Evolutionary conservation across 2,329 filamentous ascomycete species (phyloP).

Genomic region (Cladosporium oxysporum): DNA sequence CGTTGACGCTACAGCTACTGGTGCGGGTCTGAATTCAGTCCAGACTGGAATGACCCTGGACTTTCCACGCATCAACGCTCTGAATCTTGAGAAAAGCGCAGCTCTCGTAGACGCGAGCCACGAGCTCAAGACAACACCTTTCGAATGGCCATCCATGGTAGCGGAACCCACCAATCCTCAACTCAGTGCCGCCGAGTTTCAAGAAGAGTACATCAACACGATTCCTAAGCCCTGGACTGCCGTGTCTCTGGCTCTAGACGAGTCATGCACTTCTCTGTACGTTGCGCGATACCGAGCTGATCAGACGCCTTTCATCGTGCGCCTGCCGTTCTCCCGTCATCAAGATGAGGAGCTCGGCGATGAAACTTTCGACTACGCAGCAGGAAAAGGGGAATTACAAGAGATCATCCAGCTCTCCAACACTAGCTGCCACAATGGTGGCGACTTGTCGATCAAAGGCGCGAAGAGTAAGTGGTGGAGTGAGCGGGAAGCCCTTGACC

Average conservation of each 20-base stretch:
- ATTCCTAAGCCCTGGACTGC: constrained; percentile 82
- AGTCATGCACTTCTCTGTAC: constrained; percentile 79
- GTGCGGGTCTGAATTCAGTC: background rate
- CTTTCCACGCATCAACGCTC: constrained; percentile 63
- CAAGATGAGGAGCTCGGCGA: constrained; percentile 77
- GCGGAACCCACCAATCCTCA: constrained; percentile 26
- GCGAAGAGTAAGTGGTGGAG: constrained; percentile 87
- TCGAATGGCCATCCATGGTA: constrained; percentile 41
- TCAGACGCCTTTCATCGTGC: constrained; percentile 79
- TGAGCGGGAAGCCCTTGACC: constrained; percentile 77
- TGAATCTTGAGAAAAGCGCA: constrained; percentile 65
- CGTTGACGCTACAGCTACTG: background rate
- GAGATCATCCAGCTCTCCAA: constrained; percentile 84
- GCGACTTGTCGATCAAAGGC: constrained; percentile 71
- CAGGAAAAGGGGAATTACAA: constrained; percentile 74
- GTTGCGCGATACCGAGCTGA: constrained; percentile 80
- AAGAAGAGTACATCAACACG: constrained; percentile 79
- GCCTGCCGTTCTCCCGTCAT: constrained; percentile 80
- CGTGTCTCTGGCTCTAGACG: constrained; percentile 80
- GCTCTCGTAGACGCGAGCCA: constrained; percentile 51
- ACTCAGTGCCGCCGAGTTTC: constrained; percentile 54
- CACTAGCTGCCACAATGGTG: constrained; percentile 73
- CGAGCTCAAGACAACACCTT: constrained; percentile 37
- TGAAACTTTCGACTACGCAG: constrained; percentile 79
- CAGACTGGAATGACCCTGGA: constrained; percentile 4